A percentile compares a stretch with the other conserved stretches of the same genome.
Conservation (phyloP, 441 rosid species). For the Daphne laureola region DNA sequence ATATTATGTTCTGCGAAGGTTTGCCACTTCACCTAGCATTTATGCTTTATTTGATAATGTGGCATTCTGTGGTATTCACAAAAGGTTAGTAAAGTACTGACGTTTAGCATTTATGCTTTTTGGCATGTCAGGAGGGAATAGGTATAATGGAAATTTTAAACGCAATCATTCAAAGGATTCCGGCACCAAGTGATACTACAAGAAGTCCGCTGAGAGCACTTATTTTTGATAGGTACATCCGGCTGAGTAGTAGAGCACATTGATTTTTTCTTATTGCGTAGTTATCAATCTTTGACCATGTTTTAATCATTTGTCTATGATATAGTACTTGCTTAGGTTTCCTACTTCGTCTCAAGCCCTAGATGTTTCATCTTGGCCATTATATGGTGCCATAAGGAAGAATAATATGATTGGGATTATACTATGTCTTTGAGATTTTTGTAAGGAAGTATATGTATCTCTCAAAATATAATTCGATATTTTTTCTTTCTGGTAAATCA, state of each 20-base stretch:
- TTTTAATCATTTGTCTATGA: neutral
- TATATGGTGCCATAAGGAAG: too few species aligned
- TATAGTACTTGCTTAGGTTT: neutral
- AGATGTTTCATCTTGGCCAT: too few species aligned
- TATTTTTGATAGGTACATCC: conserved; percentile 83
- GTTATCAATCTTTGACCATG: too few species aligned
- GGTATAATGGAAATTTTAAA: conserved; percentile 81
- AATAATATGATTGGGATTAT: too few species aligned
- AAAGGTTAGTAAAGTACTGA: conserved; percentile 5
- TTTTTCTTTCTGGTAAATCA: too few species aligned
- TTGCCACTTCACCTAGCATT: conserved; percentile 14
- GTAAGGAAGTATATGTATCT: too few species aligned
- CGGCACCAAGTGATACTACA: conserved; percentile 68
- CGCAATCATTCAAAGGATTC: conserved; percentile 73
- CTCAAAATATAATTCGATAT: too few species aligned
- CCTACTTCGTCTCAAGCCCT: too few species aligned
- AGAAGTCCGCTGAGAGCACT: conserved; percentile 65
- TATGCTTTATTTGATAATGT: neutral
- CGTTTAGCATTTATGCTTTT: conserved; percentile 1
- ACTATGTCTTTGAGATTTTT: too few species aligned
- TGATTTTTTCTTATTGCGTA: too few species aligned
- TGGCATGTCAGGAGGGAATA: conserved; percentile 65
- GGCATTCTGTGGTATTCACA: neutral
- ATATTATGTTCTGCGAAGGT: conserved; percentile 98
- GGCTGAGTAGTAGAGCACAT: too few species aligned